Evolutionary conservation across 208 protist species (phyloP).

Genomic region (Novymonas esmeraldas): DNA sequence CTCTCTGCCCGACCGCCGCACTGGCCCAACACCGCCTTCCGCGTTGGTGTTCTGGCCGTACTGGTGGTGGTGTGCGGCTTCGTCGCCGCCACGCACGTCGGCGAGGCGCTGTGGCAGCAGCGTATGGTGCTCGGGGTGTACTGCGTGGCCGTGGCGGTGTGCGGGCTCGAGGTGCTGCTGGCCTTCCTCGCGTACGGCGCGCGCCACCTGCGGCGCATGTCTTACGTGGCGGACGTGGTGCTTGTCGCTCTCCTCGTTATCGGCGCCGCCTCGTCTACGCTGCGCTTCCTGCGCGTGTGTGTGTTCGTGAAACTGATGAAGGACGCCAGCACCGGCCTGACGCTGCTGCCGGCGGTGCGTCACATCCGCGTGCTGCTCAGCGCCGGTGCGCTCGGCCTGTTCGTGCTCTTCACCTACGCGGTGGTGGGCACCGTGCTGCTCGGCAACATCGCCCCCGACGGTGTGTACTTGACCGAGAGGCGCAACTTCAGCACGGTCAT

Average conservation of each 20-base stretch:
- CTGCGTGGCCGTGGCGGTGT: slow-evolving; percentile 35
- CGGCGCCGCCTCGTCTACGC: slow-evolving; percentile 9
- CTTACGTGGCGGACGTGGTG: slow-evolving; percentile 38
- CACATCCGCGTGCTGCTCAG: slow-evolving; percentile 25
- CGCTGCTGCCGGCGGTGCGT: slow-evolving; percentile 30
- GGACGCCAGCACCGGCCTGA: slow-evolving; percentile 21
- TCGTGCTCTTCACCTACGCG: slow-evolving; percentile 52
- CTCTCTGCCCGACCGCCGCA: slow-evolving; percentile 15
- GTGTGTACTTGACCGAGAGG: slow-evolving; percentile 39
- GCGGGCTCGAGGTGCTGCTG: slow-evolving; percentile 39
- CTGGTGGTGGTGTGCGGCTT: slow-evolving; percentile 39
- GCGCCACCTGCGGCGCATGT: slow-evolving; percentile 16
- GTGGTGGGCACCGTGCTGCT: slow-evolving; percentile 56
- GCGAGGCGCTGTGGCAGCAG: slow-evolving; percentile 21
- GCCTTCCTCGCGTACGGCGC: slow-evolving; percentile 44
- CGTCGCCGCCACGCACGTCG: slow-evolving; percentile 27
- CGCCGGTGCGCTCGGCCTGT: slow-evolving; percentile 31
- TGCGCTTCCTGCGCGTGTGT: slow-evolving; percentile 44
- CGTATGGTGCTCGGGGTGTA: slow-evolving; percentile 35
- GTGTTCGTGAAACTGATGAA: slow-evolving; percentile 45
- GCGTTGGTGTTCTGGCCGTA: slow-evolving; percentile 4
- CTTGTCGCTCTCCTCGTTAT: slow-evolving; percentile 40
- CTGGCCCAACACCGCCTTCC: slow-evolving; percentile 12
- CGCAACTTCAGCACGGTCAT: slow-evolving; percentile 66
- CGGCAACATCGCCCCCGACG: slow-evolving; percentile 34